Conservation (phyloP, 164 flowering plant genomes). For the Pachysandra terminalis region DNA sequence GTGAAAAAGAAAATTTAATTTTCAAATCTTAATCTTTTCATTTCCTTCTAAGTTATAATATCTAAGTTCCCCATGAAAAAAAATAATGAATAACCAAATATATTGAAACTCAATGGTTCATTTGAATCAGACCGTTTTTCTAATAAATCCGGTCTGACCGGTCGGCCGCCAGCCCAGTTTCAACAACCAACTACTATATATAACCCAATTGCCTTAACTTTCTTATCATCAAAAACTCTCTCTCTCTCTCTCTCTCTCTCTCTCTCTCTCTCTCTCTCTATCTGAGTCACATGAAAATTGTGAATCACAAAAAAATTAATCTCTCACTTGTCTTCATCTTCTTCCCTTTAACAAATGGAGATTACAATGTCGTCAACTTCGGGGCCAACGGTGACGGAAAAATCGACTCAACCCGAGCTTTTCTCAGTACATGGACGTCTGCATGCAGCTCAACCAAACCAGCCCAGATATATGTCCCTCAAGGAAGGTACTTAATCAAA, state of each 20-base stretch:
- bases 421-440: constrained; percentile 24
- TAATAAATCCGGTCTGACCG: too few species aligned
- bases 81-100: too few species aligned
- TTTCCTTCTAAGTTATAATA: too few species aligned
- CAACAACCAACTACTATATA: too few species aligned
- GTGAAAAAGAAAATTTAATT: too few species aligned
- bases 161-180: too few species aligned
- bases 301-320: constrained; percentile 4
- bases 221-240: neutral
- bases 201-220: too few species aligned
- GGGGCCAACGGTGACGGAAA: constrained; percentile 24
- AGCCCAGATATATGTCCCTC: constrained; percentile 21
- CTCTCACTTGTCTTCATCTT: neutral
- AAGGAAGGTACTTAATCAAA: constrained; percentile 22
- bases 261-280: constrained; percentile 13
- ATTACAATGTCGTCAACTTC: constrained; percentile 14
- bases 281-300: neutral
- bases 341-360: constrained; percentile 12
- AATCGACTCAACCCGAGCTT: constrained; percentile 16
- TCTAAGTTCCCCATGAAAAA: too few species aligned
- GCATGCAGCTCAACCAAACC: constrained; percentile 24
- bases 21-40: too few species aligned
- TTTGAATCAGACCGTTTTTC: too few species aligned
- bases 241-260: neutral
- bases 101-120: too few species aligned